Evolutionary conservation across 2,329 filamentous ascomycete species (phyloP).

Genomic region (Beauveria pseudobassiana): DNA sequence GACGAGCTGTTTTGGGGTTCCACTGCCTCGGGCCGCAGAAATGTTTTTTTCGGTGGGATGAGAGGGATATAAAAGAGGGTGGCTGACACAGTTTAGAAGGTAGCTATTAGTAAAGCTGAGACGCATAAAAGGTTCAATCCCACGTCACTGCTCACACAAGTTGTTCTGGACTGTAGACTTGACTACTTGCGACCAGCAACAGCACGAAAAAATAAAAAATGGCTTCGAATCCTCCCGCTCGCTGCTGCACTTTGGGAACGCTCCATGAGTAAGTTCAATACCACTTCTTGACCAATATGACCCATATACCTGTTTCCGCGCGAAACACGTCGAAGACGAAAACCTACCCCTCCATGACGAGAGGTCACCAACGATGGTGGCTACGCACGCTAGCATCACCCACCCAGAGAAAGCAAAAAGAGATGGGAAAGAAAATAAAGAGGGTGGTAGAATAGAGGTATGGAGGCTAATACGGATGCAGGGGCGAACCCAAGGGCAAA

Average conservation of each 20-base stretch:
- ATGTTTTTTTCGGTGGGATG: neutral
- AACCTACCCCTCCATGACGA: neutral
- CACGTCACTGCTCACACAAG: neutral
- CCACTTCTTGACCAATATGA: neutral
- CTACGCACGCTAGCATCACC: neutral
- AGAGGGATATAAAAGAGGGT: neutral
- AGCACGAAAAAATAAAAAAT: conserved; percentile 24
- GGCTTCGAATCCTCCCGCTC: conserved; percentile 45
- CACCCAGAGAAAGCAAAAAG: neutral
- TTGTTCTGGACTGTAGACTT: neutral
- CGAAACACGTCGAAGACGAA: neutral
- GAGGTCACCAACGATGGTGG: neutral
- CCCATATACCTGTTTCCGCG: neutral
- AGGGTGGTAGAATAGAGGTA: neutral
- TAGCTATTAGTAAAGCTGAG: neutral
- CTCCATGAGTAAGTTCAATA: conserved; percentile 42
- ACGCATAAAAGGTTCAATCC: neutral
- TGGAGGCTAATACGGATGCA: conserved; percentile 18
- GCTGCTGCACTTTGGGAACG: conserved; percentile 46
- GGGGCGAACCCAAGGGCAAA: conserved; percentile 41
- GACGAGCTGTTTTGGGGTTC: neutral
- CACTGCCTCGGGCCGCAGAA: neutral
- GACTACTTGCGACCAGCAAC: neutral
- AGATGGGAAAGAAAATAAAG: neutral
- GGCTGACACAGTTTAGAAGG: neutral